Evolutionary conservation across 2,329 filamentous ascomycete genomes (phyloP).

Genomic region (Helotiales sp.): DNA sequence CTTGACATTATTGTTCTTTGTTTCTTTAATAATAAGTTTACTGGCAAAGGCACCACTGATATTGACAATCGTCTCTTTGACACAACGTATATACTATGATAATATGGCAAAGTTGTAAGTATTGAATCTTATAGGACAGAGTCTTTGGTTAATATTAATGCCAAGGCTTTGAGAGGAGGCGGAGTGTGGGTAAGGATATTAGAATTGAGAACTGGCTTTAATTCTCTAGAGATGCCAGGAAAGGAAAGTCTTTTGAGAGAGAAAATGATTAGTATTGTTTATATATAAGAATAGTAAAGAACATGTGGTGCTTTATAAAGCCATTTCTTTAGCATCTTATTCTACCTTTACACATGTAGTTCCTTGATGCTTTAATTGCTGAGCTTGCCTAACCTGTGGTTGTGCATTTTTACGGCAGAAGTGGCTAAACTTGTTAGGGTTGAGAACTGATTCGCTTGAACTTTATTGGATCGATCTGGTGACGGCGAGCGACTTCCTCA

Average conservation of each 20-base stretch:
- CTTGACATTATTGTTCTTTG: slow-evolving; percentile 57
- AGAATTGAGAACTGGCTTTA: not conserved
- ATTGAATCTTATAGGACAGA: not conserved
- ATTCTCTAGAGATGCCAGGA: too few relatives aligned
- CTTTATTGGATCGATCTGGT: slow-evolving; percentile 41
- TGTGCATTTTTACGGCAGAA: slow-evolving; percentile 39
- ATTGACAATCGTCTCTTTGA: slow-evolving; percentile 66
- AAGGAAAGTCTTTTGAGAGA: too few relatives aligned
- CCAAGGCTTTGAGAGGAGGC: not conserved
- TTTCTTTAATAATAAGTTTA: slow-evolving; percentile 61
- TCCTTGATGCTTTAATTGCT: too few relatives aligned
- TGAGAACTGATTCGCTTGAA: slow-evolving; percentile 40
- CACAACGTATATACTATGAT: slow-evolving; percentile 52
- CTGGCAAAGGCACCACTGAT: slow-evolving; percentile 56
- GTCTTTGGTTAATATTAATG: not conserved
- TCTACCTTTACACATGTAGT: not conserved
- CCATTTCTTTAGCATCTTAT: not conserved
- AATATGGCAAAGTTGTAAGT: slow-evolving; percentile 6
- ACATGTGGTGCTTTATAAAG: not conserved
- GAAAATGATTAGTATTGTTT: too few relatives aligned
- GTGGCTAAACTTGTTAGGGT: slow-evolving; percentile 45
- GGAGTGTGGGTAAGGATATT: not conserved
- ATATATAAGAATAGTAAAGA: too few relatives aligned
- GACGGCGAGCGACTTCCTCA: slow-evolving; percentile 42
- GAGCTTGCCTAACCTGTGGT: too few relatives aligned